phyloP scores from a whole-genome alignment of 306 rosid species.

The Dryas octopetala region DNA sequence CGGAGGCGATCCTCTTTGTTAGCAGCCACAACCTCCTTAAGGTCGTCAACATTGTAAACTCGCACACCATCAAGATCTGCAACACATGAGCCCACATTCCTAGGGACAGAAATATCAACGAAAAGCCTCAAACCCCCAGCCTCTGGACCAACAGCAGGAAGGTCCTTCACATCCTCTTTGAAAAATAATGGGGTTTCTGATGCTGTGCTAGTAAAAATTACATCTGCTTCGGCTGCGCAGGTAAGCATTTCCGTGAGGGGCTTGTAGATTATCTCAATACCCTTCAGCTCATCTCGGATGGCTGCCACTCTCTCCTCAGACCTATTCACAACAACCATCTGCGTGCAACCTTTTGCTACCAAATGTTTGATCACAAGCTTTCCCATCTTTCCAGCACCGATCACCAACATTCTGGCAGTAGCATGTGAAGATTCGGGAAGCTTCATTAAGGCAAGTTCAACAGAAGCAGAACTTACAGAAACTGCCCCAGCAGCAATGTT shows the following conservation, averaged over 20 bases:
- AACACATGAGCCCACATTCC: slow-evolving; percentile 89
- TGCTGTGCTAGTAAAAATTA: slow-evolving; percentile 88
- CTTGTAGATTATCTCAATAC: slow-evolving; percentile 75
- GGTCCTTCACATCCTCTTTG: slow-evolving; percentile 66
- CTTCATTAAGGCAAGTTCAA: slow-evolving; percentile 90
- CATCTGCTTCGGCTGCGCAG: slow-evolving; percentile 77
- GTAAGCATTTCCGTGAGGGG: slow-evolving; percentile 82
- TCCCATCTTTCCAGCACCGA: slow-evolving; percentile 99
- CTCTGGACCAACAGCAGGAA: slow-evolving; percentile 64
- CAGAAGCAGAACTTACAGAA: slow-evolving; percentile 98
- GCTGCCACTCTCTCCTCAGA: slow-evolving; percentile 83
- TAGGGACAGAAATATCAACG: slow-evolving; percentile 89
- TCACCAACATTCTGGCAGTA: slow-evolving; percentile 68
- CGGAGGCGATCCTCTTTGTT: slow-evolving; percentile 90
- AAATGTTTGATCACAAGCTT: slow-evolving; percentile 95
- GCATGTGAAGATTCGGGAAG: slow-evolving; percentile 69
- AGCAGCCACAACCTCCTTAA: slow-evolving; percentile 98
- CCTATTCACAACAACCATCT: slow-evolving; percentile 89
- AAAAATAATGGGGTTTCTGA: slow-evolving; percentile 82
- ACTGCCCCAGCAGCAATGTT: slow-evolving; percentile 98
- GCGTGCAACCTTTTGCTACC: slow-evolving; percentile 86
- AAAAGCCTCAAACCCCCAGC: slow-evolving; percentile 73
- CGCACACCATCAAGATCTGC: slow-evolving; percentile 54
- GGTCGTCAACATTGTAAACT: slow-evolving; percentile 92
- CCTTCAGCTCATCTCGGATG: slow-evolving; percentile 66